Percentiles rank a stretch among this genome's conserved stretches.
These are phyloP conservation scores for Penicillium rolfsii DNA, from an alignment of 2,329 filamentous ascomycete species.

Conservation along the genomic window DNA sequence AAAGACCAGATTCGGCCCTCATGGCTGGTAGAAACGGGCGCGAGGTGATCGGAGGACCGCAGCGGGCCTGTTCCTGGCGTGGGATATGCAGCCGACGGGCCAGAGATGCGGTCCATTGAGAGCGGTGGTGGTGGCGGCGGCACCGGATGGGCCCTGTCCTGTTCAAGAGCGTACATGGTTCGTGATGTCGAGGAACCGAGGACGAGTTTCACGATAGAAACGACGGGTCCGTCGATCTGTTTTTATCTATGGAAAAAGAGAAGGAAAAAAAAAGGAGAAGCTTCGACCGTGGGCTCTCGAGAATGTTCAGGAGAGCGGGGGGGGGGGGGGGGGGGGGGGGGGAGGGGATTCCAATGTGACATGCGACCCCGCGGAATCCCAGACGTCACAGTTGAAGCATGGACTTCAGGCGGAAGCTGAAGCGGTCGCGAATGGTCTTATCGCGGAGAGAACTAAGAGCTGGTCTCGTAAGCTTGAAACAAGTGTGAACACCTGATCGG, in stretches of 20 bases:
- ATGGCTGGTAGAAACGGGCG: slow-evolving; percentile 45
- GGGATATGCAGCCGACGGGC: slow-evolving; percentile 40
- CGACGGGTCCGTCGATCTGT: slow-evolving; percentile 13
- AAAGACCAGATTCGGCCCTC: slow-evolving; percentile 61
- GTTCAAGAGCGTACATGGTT: slow-evolving; percentile 45
- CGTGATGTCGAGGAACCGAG: slow-evolving; percentile 32
- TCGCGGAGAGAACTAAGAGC: neutral
- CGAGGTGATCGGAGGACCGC: slow-evolving; percentile 41
- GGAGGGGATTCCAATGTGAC: slow-evolving; percentile 15
- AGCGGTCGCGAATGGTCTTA: slow-evolving; percentile 17
- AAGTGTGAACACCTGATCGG: neutral
- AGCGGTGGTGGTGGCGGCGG: slow-evolving; percentile 43
- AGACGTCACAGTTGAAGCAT: slow-evolving; percentile 36
- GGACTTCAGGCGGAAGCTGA: slow-evolving; percentile 26
- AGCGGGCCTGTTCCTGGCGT: slow-evolving; percentile 40
- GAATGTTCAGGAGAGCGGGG: slow-evolving; percentile 11
- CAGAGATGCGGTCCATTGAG: slow-evolving; percentile 47
- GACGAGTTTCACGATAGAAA: slow-evolving; percentile 19
- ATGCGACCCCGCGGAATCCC: slow-evolving; percentile 32
- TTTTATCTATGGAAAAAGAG: neutral
- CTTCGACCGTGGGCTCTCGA: slow-evolving; percentile 6
- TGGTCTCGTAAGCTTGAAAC: neutral
- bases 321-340: neutral
- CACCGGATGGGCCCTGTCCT: slow-evolving; percentile 41
- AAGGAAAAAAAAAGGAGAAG: slow-evolving; percentile 11